phyloP scores from a whole-genome alignment of 2,329 filamentous ascomycete genomes.

The Alternaria dauci region DNA sequence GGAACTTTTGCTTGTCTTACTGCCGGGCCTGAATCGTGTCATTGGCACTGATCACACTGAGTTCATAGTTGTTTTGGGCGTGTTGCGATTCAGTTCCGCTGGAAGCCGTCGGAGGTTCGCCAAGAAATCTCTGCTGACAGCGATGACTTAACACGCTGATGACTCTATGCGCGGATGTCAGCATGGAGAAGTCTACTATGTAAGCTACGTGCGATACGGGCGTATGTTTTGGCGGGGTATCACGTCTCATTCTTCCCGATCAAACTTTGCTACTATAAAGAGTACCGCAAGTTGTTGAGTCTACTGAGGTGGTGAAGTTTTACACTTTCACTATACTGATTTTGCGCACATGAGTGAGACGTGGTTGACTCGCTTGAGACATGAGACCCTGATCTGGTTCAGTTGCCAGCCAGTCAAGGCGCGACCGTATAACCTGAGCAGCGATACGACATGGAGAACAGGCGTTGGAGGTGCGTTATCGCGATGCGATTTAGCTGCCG shows the following conservation, averaged over 20 bases:
- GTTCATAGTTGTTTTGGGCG: conserved; percentile 12
- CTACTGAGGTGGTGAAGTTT: not conserved
- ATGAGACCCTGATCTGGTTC: not conserved
- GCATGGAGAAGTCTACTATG: not conserved
- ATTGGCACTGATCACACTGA: conserved; percentile 18
- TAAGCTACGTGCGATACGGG: not conserved
- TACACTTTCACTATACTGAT: not conserved
- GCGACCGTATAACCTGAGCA: not conserved
- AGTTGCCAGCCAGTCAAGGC: not conserved
- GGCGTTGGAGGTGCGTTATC: conserved; percentile 18
- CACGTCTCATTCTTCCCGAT: not conserved
- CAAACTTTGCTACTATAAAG: not conserved
- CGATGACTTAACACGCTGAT: not conserved
- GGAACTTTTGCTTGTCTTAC: conserved; percentile 5
- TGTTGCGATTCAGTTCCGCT: conserved; percentile 23
- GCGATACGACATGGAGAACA: not conserved
- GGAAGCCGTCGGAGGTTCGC: conserved; percentile 29
- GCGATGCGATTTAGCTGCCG: conserved; percentile 17
- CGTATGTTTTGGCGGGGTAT: not conserved
- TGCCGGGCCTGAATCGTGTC: conserved; percentile 5
- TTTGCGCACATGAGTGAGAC: not conserved
- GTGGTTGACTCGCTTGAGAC: not conserved
- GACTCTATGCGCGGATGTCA: not conserved
- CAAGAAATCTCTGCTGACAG: conserved; percentile 11
- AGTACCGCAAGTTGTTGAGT: not conserved